phyloP scores from a whole-genome alignment of 2,329 filamentous ascomycete species.

The Ceratocystis ficicola region DNA sequence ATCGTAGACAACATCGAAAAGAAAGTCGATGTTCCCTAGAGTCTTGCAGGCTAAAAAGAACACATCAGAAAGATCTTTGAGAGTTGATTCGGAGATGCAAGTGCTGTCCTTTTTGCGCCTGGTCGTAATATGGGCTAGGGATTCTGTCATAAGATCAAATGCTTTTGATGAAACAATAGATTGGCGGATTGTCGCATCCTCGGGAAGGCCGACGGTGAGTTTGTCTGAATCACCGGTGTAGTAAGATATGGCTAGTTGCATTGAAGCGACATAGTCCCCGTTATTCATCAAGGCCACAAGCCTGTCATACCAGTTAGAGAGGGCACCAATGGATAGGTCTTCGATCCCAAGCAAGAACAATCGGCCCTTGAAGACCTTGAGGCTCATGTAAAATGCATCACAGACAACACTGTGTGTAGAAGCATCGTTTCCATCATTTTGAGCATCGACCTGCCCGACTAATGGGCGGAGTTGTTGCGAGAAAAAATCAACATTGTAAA shows the following conservation, averaged over 20 bases:
- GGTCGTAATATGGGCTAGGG: slow-evolving; percentile 55
- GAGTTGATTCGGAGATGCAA: slow-evolving; percentile 9
- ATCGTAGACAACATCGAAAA: slow-evolving; percentile 85
- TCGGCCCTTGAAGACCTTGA: slow-evolving; percentile 86
- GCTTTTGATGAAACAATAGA: slow-evolving; percentile 77
- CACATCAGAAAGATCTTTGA: slow-evolving; percentile 57
- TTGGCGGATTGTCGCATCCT: slow-evolving; percentile 64
- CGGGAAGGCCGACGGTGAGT: slow-evolving; percentile 82
- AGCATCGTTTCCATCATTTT: slow-evolving; percentile 56
- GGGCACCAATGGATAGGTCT: slow-evolving; percentile 75
- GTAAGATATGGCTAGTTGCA: slow-evolving; percentile 80
- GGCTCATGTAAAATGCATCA: slow-evolving; percentile 97
- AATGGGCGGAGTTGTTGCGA: slow-evolving; percentile 72
- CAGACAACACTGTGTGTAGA: slow-evolving; percentile 93
- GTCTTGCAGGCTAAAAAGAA: slow-evolving; percentile 74
- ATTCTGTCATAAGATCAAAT: slow-evolving; percentile 85
- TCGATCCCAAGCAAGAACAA: slow-evolving; percentile 90
- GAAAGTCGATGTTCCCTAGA: slow-evolving; percentile 65
- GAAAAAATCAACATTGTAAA: slow-evolving; percentile 84
- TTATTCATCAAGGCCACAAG: slow-evolving; percentile 89
- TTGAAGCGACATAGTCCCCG: slow-evolving; percentile 89
- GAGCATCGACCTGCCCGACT: slow-evolving; percentile 65
- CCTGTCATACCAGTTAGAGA: slow-evolving; percentile 96
- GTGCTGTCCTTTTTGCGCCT: slow-evolving; percentile 10
- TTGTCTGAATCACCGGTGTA: slow-evolving; percentile 88